Percentiles rank a stretch among this genome's conserved stretches.
phyloP scores from a whole-genome alignment of 352 stramenopile genomes.

The Blastocystis sp. region DNA sequence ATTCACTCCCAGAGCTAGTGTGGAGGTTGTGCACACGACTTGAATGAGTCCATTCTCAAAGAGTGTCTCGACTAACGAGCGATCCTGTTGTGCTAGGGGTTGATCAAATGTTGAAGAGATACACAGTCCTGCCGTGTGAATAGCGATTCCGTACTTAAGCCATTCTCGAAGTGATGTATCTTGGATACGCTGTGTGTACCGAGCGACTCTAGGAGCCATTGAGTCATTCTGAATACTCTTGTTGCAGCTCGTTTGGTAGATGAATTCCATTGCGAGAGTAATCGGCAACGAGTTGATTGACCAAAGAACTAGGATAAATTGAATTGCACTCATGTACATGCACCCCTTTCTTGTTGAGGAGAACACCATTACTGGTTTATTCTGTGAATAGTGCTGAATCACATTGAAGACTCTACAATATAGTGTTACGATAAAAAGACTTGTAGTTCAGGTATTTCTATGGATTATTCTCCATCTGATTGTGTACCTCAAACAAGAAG shows the following conservation, averaged over 20 bases:
- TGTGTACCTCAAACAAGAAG: slow-evolving; percentile 70
- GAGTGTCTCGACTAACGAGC: slow-evolving; percentile 87
- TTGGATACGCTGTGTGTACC: background rate
- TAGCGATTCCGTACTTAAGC: slow-evolving; percentile 89
- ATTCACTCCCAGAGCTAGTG: slow-evolving; percentile 78
- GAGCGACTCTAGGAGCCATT: background rate
- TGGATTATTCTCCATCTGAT: background rate
- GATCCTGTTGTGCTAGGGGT: slow-evolving; percentile 69
- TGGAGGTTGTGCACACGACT: slow-evolving; percentile 77
- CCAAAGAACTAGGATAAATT: background rate
- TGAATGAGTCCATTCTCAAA: slow-evolving; percentile 88
- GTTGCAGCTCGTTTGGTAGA: slow-evolving; percentile 66
- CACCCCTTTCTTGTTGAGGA: slow-evolving; percentile 65
- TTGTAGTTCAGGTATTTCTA: slow-evolving; percentile 58
- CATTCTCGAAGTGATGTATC: slow-evolving; percentile 88
- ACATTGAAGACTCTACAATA: slow-evolving; percentile 77
- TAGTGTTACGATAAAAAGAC: slow-evolving; percentile 18
- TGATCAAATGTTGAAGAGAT: background rate
- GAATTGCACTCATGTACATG: background rate
- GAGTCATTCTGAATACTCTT: slow-evolving; percentile 63
- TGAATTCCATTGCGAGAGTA: slow-evolving; percentile 63
- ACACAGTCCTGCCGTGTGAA: slow-evolving; percentile 85
- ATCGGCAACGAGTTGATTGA: slow-evolving; percentile 1
- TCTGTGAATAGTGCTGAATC: slow-evolving; percentile 86
- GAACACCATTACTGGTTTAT: slow-evolving; percentile 90